A percentile compares a stretch with the other conserved stretches of the same genome.
phyloP scores from a whole-genome alignment of 1,284 basidiomycete species.

The Stygiomarasmius scandens region DNA sequence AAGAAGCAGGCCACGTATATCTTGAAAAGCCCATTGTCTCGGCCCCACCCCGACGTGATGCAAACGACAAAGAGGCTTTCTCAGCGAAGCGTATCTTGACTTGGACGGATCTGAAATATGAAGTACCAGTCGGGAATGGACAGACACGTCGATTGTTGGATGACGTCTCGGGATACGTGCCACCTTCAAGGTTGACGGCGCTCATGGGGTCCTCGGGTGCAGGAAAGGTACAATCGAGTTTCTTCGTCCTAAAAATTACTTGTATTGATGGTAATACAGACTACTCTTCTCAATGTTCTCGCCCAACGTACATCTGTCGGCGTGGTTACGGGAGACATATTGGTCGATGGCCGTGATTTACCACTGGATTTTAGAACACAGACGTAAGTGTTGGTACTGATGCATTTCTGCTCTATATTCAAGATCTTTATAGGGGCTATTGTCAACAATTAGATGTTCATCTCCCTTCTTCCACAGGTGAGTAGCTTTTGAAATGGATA shows the following conservation, averaged over 20 bases:
- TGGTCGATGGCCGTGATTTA: slow-evolving; percentile 76
- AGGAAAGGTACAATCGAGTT: slow-evolving; percentile 42
- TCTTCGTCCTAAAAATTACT: too few species aligned
- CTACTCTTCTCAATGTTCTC: slow-evolving; percentile 82
- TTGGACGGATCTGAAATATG: slow-evolving; percentile 66
- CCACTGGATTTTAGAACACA: slow-evolving; percentile 77
- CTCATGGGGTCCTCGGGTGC: slow-evolving; percentile 85
- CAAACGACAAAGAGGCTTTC: slow-evolving; percentile 24
- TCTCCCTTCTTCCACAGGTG: slow-evolving; percentile 27
- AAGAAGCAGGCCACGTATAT: background rate
- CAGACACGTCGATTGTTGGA: slow-evolving; percentile 64
- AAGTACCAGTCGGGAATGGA: slow-evolving; percentile 60
- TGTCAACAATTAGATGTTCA: slow-evolving; percentile 38
- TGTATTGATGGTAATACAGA: too few species aligned
- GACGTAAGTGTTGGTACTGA: slow-evolving; percentile 46
- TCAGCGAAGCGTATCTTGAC: slow-evolving; percentile 46
- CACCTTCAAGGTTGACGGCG: slow-evolving; percentile 77
- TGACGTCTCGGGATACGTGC: slow-evolving; percentile 83
- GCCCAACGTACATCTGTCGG: slow-evolving; percentile 82
- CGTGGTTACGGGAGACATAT: slow-evolving; percentile 76
- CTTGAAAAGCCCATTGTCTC: too few species aligned
- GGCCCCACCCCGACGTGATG: too few species aligned
- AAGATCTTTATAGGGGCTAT: slow-evolving; percentile 42
- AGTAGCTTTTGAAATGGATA: too few species aligned
- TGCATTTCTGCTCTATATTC: slow-evolving; percentile 27